Conservation (phyloP, 192 early-diverging fungal genomes). For the Umbelopsis sp. region DNA sequence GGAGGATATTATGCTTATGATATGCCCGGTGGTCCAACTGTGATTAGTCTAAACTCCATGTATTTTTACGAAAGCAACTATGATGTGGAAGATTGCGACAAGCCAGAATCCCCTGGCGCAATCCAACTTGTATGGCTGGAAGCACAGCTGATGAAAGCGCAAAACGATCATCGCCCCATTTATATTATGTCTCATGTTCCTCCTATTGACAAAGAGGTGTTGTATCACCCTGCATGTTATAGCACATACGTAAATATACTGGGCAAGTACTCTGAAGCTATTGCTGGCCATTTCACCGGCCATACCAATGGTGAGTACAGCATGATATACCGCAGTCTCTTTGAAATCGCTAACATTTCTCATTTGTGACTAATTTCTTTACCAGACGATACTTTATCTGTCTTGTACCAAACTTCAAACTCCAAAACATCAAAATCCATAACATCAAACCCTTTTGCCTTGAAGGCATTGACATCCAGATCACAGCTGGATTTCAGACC, state of each 20-base stretch:
- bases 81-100: not conserved
- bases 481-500: not conserved
- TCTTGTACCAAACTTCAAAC: not conserved
- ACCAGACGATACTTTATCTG: not conserved
- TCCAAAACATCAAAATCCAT: not conserved
- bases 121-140: not conserved
- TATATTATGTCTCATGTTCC: slow-evolving; percentile 32
- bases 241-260: slow-evolving; percentile 32
- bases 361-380: not conserved
- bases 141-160: not conserved
- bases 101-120: not conserved
- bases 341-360: too few species aligned
- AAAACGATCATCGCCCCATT: not conserved
- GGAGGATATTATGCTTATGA: slow-evolving; percentile 43
- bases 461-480: not conserved
- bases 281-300: slow-evolving; percentile 48
- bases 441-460: not conserved
- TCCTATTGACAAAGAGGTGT: slow-evolving; percentile 23
- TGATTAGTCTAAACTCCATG: slow-evolving; percentile 1
- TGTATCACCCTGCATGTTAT: slow-evolving; percentile 34
- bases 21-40: slow-evolving; percentile 13
- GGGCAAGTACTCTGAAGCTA: slow-evolving; percentile 37
- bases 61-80: not conserved
- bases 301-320: slow-evolving; percentile 37
- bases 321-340: not conserved